Percentiles rank a stretch among this genome's conserved stretches.
Conservation (phyloP, 2,329 filamentous ascomycete genomes). For the Apiospora hydei region DNA sequence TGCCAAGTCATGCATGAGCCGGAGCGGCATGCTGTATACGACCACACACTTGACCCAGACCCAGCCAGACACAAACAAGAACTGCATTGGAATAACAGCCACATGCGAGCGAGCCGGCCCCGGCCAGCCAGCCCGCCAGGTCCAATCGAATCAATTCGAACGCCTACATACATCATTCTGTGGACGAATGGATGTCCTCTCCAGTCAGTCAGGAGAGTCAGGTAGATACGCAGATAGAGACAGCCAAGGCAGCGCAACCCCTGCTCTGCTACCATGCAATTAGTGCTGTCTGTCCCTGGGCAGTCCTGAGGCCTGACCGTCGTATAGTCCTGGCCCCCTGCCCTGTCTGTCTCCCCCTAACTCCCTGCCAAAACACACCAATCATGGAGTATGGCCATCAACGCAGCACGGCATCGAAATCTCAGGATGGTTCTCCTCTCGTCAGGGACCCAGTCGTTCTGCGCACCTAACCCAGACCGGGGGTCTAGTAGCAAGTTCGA, state of each 20-base stretch:
- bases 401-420: neutral
- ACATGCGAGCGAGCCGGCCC: neutral
- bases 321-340: neutral
- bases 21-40: constrained; percentile 6
- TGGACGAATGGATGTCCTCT: neutral
- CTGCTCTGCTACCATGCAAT: neutral
- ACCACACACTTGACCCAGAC: neutral
- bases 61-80: neutral
- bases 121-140: neutral
- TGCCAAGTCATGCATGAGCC: constrained; percentile 12
- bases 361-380: constrained; percentile 5
- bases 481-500: neutral
- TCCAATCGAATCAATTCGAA: neutral
- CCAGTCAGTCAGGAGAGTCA: neutral
- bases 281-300: neutral
- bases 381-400: neutral
- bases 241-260: neutral
- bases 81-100: neutral
- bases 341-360: neutral
- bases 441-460: neutral
- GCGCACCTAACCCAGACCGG: neutral
- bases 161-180: neutral
- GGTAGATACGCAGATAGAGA: constrained; percentile 2
- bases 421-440: constrained; percentile 1
- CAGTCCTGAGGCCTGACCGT: constrained; percentile 8